Evolutionary conservation across 202 grass and related monocot species (phyloP), one percentile per base, ranked within the genome.

Genomic region (Brachypodium distachyon): DNA sequence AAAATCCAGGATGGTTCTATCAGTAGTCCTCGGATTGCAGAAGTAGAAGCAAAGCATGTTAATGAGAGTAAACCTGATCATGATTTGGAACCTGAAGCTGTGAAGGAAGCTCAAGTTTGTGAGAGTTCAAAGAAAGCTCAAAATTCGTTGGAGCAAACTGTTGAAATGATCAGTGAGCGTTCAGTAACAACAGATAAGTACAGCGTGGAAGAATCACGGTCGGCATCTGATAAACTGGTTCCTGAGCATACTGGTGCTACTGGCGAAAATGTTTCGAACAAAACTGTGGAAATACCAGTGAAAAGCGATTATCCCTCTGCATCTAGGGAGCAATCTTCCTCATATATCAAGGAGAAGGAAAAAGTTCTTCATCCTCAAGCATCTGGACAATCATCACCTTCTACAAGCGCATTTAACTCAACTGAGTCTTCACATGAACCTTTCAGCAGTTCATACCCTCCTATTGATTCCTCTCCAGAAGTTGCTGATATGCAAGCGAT

Each of bases 361-460:
- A 90, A 82, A 83, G 78, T 77, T 84, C 74, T 91, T 66, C 80
- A 87, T 75, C 67, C 43, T 70, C 88, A 97, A 82, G 40, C 71
- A 73, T 88, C 84, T 71, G 69, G 73, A 34, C 82, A 79, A 40
- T 74, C 75, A 74, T 87, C 88, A 41, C 67, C 91, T 61, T 67
- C 88, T 63, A 81, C 56, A 7, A 91, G 87, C 28, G 55, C 61
- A 86, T 88, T 89, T 64, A 90, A 89, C 51, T 88, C 83, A 81
- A 69, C 61, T 9, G 89, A 85, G 68, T 87, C 70, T 86, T 85
- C 82, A 75, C 87, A 87, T 87, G 89, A 86, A 76, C 64, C 85
- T 54, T 61, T 72, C 61, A 85, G 19, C 50, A 87, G 70, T 27
- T 57, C 69, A 65, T 77, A 31, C 67, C 72, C 82, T 73, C 88